phyloP scores from a whole-genome alignment of 2,329 filamentous ascomycete genomes.

The Cladophialophora carrionii region DNA sequence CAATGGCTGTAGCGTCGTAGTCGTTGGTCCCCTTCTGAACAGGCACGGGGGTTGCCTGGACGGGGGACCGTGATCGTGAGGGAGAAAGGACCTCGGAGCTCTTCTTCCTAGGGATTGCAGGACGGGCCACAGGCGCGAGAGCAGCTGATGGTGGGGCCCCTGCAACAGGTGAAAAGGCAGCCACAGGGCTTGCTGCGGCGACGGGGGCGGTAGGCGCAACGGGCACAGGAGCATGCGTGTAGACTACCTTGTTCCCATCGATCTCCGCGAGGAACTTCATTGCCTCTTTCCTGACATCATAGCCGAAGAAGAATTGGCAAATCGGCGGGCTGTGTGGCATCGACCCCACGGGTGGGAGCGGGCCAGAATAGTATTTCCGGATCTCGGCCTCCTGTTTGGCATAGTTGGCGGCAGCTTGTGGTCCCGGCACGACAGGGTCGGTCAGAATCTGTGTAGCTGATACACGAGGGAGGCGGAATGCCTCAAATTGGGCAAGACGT shows the following conservation, averaged over 20 bases:
- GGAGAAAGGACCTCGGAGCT: not conserved
- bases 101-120: not conserved
- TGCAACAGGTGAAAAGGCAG: not conserved
- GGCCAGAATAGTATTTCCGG: slow-evolving; percentile 37
- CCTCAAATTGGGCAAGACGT: slow-evolving; percentile 35
- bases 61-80: not conserved
- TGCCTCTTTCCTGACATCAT: slow-evolving; percentile 36
- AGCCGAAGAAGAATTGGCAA: slow-evolving; percentile 38
- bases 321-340: slow-evolving; percentile 37
- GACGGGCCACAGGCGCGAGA: not conserved
- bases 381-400: slow-evolving; percentile 36
- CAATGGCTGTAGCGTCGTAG: not conserved
- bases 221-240: not conserved
- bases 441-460: slow-evolving; percentile 39
- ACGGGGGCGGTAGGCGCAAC: not conserved
- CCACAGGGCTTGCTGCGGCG: not conserved
- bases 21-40: not conserved
- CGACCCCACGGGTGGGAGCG: slow-evolving; percentile 34
- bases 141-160: not conserved
- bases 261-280: slow-evolving; percentile 24
- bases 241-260: slow-evolving; percentile 12
- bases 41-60: not conserved
- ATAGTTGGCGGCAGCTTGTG: slow-evolving; percentile 35
- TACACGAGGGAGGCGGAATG: slow-evolving; percentile 33
- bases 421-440: slow-evolving; percentile 36